These are phyloP conservation scores for Phyllachora maydis DNA, from an alignment of 2,329 filamentous ascomycete species.

Conservation along the genomic window DNA sequence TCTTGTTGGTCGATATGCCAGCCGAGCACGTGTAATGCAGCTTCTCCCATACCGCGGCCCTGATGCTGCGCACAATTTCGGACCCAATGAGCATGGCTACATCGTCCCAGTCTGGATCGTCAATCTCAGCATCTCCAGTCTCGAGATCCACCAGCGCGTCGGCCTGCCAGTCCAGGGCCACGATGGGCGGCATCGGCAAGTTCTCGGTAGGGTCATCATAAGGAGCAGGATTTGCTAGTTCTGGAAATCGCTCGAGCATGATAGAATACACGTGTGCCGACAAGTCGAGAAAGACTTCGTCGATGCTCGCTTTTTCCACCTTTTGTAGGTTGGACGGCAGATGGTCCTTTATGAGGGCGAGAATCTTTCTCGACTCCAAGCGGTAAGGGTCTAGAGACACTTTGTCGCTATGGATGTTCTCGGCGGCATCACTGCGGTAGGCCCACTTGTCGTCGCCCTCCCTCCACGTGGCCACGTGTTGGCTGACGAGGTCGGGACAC, in stretches of 20 bases:
- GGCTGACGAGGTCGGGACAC: conserved; percentile 65
- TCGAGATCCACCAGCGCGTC: conserved; percentile 71
- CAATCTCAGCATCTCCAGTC: conserved; percentile 46
- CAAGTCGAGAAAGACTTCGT: conserved; percentile 88
- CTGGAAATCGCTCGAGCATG: conserved; percentile 56
- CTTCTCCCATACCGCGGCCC: conserved; percentile 43
- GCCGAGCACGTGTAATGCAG: conserved; percentile 83
- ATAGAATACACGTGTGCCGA: conserved; percentile 64
- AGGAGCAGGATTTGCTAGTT: conserved; percentile 45
- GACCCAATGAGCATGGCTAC: conserved; percentile 70
- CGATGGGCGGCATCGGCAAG: conserved; percentile 47
- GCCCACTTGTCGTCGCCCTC: conserved; percentile 85
- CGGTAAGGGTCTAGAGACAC: conserved; percentile 89
- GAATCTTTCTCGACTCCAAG: conserved; percentile 62
- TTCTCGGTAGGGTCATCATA: conserved; percentile 52
- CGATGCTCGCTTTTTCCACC: conserved; percentile 85
- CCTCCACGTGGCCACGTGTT: conserved; percentile 90
- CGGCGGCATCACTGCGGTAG: conserved; percentile 64
- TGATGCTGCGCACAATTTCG: conserved; percentile 65
- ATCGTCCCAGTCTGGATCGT: conserved; percentile 93
- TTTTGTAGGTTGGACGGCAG: conserved; percentile 45
- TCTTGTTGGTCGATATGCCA: conserved; percentile 79
- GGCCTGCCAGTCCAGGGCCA: conserved; percentile 62
- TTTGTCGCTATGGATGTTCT: conserved; percentile 72
- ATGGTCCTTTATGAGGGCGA: conserved; percentile 55